Percentiles rank a stretch among this genome's conserved stretches.
phyloP scores from a whole-genome alignment of 129 eudicot species.

The Tanacetum coccineum region DNA sequence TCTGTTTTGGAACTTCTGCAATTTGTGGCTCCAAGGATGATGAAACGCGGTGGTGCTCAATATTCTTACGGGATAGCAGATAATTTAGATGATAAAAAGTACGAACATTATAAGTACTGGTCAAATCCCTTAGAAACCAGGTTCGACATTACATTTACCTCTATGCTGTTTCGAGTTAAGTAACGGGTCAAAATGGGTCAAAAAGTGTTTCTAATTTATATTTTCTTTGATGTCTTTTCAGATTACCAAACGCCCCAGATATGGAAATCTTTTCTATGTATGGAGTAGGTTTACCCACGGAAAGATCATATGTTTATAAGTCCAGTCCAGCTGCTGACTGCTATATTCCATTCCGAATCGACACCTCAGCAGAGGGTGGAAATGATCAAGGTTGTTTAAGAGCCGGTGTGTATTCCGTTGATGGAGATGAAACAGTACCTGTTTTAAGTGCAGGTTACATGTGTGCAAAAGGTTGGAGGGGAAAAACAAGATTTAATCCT shows the following conservation, averaged over 20 bases:
- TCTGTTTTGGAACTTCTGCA: neutral
- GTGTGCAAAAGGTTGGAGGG: constrained; percentile 20
- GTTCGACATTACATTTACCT: neutral
- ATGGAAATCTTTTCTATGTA: constrained; percentile 12
- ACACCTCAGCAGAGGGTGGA: neutral
- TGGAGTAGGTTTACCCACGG: constrained; percentile 14
- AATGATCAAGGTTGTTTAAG: neutral
- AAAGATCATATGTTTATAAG: constrained; percentile 1
- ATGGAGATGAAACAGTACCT: constrained; percentile 14
- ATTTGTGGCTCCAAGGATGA: constrained; percentile 16
- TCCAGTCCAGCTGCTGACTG: neutral
- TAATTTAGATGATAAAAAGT: neutral
- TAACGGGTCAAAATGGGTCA: neutral
- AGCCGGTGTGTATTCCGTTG: constrained; percentile 7
- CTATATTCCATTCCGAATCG: constrained; percentile 7
- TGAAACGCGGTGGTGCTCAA: constrained; percentile 8
- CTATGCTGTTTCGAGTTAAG: neutral
- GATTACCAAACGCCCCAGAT: constrained; percentile 16
- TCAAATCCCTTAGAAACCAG: constrained; percentile 5
- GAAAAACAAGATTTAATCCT: constrained; percentile 12
- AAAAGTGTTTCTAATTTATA: neutral
- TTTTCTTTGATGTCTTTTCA: neutral
- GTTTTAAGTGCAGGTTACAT: constrained; percentile 9
- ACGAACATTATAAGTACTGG: constrained; percentile 3
- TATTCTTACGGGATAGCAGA: constrained; percentile 7